Conservation (phyloP, 1,139 yeast species). For the Geotrichum candidum region DNA sequence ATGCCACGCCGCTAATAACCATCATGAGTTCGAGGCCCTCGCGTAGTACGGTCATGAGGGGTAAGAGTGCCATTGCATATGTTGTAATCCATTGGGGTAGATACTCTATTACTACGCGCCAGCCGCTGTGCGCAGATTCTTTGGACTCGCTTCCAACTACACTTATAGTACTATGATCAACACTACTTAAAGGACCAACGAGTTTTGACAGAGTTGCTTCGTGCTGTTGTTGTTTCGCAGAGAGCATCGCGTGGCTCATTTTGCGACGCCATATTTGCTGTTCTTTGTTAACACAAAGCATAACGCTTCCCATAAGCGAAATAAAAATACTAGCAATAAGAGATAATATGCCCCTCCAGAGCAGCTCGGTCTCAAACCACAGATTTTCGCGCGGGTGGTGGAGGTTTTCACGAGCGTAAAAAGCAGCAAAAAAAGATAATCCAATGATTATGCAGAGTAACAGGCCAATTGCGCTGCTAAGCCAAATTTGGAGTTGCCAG, state of each 20-base stretch:
- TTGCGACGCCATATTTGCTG: constrained; percentile 72
- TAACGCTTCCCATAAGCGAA: constrained; percentile 83
- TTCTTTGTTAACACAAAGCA: constrained; percentile 78
- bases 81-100: constrained; percentile 31
- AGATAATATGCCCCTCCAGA: constrained; percentile 91
- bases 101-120: not conserved
- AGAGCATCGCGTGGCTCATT: constrained; percentile 48
- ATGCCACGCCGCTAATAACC: constrained; percentile 83
- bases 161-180: not conserved
- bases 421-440: constrained; percentile 63
- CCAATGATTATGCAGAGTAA: constrained; percentile 70
- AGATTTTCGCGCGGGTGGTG: constrained; percentile 49
- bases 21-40: constrained; percentile 92
- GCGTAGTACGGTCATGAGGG: constrained; percentile 76
- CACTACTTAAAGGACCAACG: too few species aligned
- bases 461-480: constrained; percentile 70
- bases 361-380: constrained; percentile 75
- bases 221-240: constrained; percentile 28
- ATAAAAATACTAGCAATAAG: constrained; percentile 74
- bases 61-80: constrained; percentile 72
- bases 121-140: not conserved
- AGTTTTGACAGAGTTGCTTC: too few species aligned
- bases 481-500: constrained; percentile 59
- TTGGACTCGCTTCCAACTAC: too few species aligned
- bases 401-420: constrained; percentile 51